phyloP scores from a whole-genome alignment of 257 asterid species.

The Fraxinus anomala region DNA sequence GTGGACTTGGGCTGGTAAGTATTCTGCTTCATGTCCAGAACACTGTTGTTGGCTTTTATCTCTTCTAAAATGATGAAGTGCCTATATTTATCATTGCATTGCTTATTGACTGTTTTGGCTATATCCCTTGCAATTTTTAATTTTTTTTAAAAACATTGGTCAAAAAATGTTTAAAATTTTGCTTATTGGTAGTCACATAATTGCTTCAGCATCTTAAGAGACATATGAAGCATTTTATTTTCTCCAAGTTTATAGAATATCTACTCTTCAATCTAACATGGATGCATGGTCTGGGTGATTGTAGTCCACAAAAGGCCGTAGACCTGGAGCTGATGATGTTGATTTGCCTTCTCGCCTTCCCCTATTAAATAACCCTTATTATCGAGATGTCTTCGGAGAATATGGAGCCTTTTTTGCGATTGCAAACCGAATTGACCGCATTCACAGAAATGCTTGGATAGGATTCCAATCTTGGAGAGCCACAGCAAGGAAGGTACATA shows the following conservation, averaged over 20 bases:
- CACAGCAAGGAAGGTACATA: conserved; percentile 74
- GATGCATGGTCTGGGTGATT: conserved; percentile 30
- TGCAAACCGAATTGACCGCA: conserved; percentile 84
- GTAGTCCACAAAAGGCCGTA: conserved; percentile 76
- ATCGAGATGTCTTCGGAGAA: conserved; percentile 78
- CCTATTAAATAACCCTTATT: conserved; percentile 62
- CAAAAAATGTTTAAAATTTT: neutral
- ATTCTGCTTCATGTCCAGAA: conserved; percentile 9
- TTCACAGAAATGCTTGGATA: conserved; percentile 97
- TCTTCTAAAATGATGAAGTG: neutral
- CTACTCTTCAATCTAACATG: conserved; percentile 26
- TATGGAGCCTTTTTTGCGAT: conserved; percentile 90
- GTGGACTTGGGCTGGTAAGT: conserved; percentile 87
- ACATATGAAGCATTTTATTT: neutral
- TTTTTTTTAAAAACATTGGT: neutral
- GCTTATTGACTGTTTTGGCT: neutral
- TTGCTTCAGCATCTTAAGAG: neutral
- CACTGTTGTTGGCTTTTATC: neutral
- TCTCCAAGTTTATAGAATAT: neutral
- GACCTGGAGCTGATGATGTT: conserved; percentile 84
- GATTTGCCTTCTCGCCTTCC: conserved; percentile 92
- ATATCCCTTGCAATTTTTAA: neutral
- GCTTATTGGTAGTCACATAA: neutral
- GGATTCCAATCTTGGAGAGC: conserved; percentile 98
- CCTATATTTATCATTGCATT: neutral